Conservation (phyloP, 176 grass and related monocot species). For the Aegilops umbellulata region DNA sequence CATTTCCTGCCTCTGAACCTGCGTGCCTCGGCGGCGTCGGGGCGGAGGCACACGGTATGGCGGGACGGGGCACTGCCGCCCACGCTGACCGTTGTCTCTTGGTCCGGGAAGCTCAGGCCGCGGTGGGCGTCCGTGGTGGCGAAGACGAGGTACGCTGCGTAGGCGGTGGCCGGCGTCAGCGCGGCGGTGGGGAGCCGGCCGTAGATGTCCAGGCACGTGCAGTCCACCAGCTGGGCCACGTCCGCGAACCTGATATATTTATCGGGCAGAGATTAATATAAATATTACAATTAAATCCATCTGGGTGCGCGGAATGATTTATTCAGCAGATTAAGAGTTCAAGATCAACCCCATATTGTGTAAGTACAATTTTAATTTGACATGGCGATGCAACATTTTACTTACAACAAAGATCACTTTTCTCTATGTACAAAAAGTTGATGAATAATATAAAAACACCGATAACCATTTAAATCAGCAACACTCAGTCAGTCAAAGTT, state of each 20-base stretch:
- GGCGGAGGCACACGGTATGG: constrained; percentile 30
- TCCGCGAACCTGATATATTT: constrained; percentile 20
- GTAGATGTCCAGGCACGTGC: constrained; percentile 40
- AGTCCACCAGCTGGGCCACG: constrained; percentile 34
- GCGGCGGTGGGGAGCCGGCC: neutral
- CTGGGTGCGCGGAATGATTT: too few relatives aligned
- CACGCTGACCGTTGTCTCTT: constrained; percentile 29
- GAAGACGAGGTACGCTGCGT: constrained; percentile 41
- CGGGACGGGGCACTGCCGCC: neutral
- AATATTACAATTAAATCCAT: neutral
- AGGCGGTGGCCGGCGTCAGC: constrained; percentile 25
- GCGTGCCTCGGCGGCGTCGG: neutral
- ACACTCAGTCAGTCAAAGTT: too few relatives aligned
- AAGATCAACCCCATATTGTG: too few relatives aligned
- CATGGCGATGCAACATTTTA: too few relatives aligned
- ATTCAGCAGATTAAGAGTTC: too few relatives aligned
- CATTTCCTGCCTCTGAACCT: neutral
- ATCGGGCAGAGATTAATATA: neutral
- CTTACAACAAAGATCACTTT: too few relatives aligned
- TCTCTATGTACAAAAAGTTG: too few relatives aligned
- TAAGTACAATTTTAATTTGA: too few relatives aligned
- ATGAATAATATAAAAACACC: too few relatives aligned
- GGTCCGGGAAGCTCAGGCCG: constrained; percentile 28
- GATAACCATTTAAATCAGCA: too few relatives aligned
- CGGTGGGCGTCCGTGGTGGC: neutral